These are phyloP conservation scores for Coccomyxa sp. DNA, from an alignment of 139 green algal genomes.

Conservation along the genomic window DNA sequence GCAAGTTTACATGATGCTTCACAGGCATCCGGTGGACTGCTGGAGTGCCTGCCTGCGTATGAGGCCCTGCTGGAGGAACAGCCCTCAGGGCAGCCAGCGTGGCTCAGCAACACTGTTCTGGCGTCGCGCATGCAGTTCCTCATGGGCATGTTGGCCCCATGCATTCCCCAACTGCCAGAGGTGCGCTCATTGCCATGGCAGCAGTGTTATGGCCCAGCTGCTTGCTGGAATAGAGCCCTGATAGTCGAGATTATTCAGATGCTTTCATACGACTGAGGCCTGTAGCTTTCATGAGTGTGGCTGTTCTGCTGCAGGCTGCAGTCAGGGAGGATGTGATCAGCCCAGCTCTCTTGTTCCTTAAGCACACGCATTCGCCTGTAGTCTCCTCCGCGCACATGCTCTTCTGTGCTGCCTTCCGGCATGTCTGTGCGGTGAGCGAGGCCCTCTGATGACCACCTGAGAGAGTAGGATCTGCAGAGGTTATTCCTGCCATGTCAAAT, in stretches of 20 bases:
- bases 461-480: too few species aligned
- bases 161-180: slow-evolving; percentile 14
- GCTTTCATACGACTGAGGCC: too few species aligned
- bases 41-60: slow-evolving; percentile 25
- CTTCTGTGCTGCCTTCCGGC: slow-evolving; percentile 23
- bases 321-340: background rate
- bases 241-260: too few species aligned
- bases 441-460: background rate
- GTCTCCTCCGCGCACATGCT: slow-evolving; percentile 27
- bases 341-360: slow-evolving; percentile 32
- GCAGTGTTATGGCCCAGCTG: too few species aligned
- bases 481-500: too few species aligned
- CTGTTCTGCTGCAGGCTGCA: slow-evolving; percentile 1
- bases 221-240: too few species aligned
- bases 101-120: slow-evolving; percentile 20
- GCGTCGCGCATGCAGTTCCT: slow-evolving; percentile 33
- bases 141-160: slow-evolving; percentile 23
- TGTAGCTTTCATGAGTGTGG: background rate
- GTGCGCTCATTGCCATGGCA: slow-evolving; percentile 1
- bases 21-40: slow-evolving; percentile 13
- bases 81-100: slow-evolving; percentile 2
- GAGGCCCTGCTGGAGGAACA: background rate
- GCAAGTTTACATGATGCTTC: too few species aligned
- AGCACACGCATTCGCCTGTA: slow-evolving; percentile 20
- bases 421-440: background rate